These are phyloP conservation scores for Daldinia bambusicola DNA, from an alignment of 495 filamentous ascomycete species.

Conservation along the genomic window DNA sequence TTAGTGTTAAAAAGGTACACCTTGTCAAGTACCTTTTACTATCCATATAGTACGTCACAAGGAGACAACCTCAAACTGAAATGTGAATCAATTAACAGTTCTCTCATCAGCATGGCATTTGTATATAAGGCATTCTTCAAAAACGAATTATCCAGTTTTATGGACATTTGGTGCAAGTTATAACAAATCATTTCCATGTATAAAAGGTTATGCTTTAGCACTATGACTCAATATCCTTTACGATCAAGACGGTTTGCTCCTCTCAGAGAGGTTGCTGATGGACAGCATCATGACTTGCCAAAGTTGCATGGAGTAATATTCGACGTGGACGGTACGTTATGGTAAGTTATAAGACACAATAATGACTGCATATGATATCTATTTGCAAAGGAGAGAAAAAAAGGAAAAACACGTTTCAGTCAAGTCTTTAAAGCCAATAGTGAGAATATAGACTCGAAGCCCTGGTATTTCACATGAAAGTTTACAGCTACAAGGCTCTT, in stretches of 20 bases:
- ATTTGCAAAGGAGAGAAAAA: background rate
- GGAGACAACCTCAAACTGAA: background rate
- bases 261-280: slow-evolving; percentile 37
- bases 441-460: background rate
- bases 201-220: slow-evolving; percentile 44
- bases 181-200: background rate
- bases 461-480: background rate
- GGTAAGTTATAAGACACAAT: slow-evolving; percentile 63
- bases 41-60: background rate
- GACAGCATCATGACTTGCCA: slow-evolving; percentile 55
- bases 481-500: background rate
- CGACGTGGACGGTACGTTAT: slow-evolving; percentile 94
- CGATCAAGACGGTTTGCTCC: slow-evolving; percentile 62
- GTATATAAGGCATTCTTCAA: background rate
- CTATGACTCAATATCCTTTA: slow-evolving; percentile 46
- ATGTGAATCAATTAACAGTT: background rate
- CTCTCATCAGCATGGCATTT: background rate
- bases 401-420: background rate
- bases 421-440: background rate
- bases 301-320: slow-evolving; percentile 85
- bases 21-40: background rate
- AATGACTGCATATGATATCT: background rate
- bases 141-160: background rate
- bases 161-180: background rate
- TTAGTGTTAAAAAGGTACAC: slow-evolving; percentile 1